These are phyloP conservation scores for Limonium bicolor DNA, from an alignment of 148 eudicot species.

Conservation along the genomic window DNA sequence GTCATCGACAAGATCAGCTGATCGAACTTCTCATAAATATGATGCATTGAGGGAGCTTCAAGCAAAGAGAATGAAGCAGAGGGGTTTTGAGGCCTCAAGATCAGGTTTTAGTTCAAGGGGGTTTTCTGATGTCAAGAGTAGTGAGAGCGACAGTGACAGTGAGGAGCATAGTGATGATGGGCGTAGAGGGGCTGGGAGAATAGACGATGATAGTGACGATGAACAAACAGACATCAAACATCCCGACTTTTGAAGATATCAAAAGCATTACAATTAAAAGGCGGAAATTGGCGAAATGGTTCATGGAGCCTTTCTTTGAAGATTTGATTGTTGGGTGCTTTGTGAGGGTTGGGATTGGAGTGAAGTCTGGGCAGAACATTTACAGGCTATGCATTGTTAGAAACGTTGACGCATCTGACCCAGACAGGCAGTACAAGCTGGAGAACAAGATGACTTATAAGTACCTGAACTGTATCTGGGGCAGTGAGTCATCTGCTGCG, in stretches of 20 bases:
- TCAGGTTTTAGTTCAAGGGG: constrained; percentile 25
- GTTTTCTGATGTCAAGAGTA: too few species aligned
- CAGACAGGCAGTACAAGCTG: constrained; percentile 50
- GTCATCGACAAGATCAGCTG: constrained; percentile 49
- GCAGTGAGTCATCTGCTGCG: constrained; percentile 78
- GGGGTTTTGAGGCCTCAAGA: constrained; percentile 13
- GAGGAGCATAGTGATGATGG: constrained; percentile 53
- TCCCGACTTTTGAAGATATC: constrained; percentile 52
- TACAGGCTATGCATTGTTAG: constrained; percentile 76
- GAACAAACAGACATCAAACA: constrained; percentile 30
- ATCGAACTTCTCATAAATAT: constrained; percentile 44
- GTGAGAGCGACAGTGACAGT: constrained; percentile 41
- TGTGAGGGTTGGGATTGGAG: constrained; percentile 91
- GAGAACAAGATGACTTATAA: constrained; percentile 72
- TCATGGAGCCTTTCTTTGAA: constrained; percentile 94
- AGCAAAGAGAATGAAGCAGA: constrained; percentile 45
- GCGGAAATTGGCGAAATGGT: constrained; percentile 78
- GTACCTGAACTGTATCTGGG: constrained; percentile 77
- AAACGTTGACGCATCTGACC: constrained; percentile 61
- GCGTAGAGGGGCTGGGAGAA: constrained; percentile 37
- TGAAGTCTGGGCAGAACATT: constrained; percentile 36
- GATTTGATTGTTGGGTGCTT: constrained; percentile 83
- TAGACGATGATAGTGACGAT: constrained; percentile 65
- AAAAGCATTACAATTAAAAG: constrained; percentile 47
- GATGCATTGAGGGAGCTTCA: constrained; percentile 53